phyloP scores from a whole-genome alignment of 1,284 basidiomycete genomes.

The Leccinum brunneo-olivaceum region DNA sequence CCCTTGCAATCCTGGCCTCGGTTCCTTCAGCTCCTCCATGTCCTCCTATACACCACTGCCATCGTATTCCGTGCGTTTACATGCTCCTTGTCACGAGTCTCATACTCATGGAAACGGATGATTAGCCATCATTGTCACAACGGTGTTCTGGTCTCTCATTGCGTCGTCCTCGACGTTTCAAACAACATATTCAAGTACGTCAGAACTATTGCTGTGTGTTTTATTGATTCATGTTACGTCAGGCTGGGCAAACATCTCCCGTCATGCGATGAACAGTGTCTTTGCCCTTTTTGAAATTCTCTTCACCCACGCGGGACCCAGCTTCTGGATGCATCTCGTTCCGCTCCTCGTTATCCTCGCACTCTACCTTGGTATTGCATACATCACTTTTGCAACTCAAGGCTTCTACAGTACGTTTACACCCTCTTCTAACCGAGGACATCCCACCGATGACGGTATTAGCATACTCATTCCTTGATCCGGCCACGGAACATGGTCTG shows the following conservation, averaged over 20 bases:
- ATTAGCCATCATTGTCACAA: slow-evolving; percentile 56
- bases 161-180: slow-evolving; percentile 37
- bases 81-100: not conserved
- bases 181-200: slow-evolving; percentile 35
- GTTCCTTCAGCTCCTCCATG: slow-evolving; percentile 51
- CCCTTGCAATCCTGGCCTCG: slow-evolving; percentile 55
- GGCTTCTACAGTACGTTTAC: slow-evolving; percentile 53
- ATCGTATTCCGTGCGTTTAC: slow-evolving; percentile 51
- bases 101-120: not conserved
- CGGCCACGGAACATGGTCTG: slow-evolving; percentile 25
- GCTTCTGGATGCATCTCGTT: slow-evolving; percentile 48
- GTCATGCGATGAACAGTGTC: slow-evolving; percentile 55
- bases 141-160: slow-evolving; percentile 62
- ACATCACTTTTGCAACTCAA: slow-evolving; percentile 53
- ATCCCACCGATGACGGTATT: slow-evolving; percentile 1
- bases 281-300: slow-evolving; percentile 56
- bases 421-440: not conserved
- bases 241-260: slow-evolving; percentile 57
- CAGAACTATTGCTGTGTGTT: not conserved
- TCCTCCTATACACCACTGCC: slow-evolving; percentile 47
- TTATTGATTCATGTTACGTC: slow-evolving; percentile 4
- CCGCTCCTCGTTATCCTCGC: slow-evolving; percentile 45
- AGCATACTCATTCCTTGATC: slow-evolving; percentile 46
- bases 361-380: slow-evolving; percentile 59
- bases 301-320: slow-evolving; percentile 44